Evolutionary conservation across 768 basidiomycete genomes (phyloP), one percentile per base, ranked within the genome.

Genomic region (Amanita muscaria): DNA sequence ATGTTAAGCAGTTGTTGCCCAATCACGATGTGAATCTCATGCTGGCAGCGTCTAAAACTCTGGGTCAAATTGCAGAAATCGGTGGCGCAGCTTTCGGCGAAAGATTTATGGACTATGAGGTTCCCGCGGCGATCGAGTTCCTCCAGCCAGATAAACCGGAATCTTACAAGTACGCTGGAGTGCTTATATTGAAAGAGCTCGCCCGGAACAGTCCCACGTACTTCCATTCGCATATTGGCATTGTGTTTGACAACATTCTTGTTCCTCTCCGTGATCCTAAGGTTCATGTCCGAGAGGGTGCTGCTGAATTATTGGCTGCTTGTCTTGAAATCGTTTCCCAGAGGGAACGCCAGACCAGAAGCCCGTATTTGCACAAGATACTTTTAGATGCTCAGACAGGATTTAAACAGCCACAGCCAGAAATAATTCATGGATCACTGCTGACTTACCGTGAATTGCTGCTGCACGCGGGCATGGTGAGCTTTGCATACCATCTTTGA

Each of bases 211-310:
- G 86, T 50, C 85, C 89, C 0, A 78, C 72, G 5, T 83, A 91
- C 55, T 94, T 97, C 63, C 81, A 90, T 54, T 76, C 87, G 2
- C 85, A 90, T 62, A 91, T 98, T 16, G 75, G 76, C 42, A 73
- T 86, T 30, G 86, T 96, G 10, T 83, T 98, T 40, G 91, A 92
- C 59, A 91, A 91, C 62, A 90, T 99, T 44, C 82, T 96, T 50
- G 79, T 85, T 1, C 89, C 93, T 4, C 63, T 99, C 18, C 72
- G 93, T 34, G 96, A 99, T 60, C 74, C 85, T 14, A 80, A 92
- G 42, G 78, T 91, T 39, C 84, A 89, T 58, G 89, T 97, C 10
- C 70, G 94, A 46, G 94, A 97, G 62, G 87, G 88, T 24, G 91
- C 93, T 0, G 90, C 92, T 0, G 89, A 94, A 53, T 74, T 98